Percentiles rank a stretch among this genome's conserved stretches.
These are phyloP conservation scores for Neopestalotiopsis clavispora DNA, from an alignment of 2,329 filamentous ascomycete species.

Conservation along the genomic window DNA sequence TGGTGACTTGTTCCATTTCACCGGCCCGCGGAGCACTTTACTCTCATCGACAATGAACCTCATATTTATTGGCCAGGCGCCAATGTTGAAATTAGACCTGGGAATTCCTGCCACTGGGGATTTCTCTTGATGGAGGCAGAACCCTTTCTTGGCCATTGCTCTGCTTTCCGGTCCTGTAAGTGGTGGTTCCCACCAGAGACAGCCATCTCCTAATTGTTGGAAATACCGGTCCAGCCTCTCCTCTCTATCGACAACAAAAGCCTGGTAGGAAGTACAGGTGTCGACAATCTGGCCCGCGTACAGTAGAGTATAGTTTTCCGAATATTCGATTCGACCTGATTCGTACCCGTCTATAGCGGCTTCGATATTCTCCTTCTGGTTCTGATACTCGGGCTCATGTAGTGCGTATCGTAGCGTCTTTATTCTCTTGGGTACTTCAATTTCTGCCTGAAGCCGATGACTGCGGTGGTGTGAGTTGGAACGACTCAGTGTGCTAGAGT, in stretches of 20 bases:
- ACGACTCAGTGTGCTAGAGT: background rate
- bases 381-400: conserved; percentile 35
- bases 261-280: conserved; percentile 40
- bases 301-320: conserved; percentile 44
- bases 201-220: conserved; percentile 42
- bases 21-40: conserved; percentile 18
- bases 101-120: background rate
- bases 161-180: conserved; percentile 31
- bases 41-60: conserved; percentile 22
- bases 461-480: conserved; percentile 18
- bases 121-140: conserved; percentile 29
- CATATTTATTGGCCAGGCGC: conserved; percentile 26
- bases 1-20: background rate
- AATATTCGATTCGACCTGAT: conserved; percentile 44
- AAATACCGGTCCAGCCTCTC: conserved; percentile 45
- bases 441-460: conserved; percentile 32
- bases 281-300: conserved; percentile 49
- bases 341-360: conserved; percentile 48
- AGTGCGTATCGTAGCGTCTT: conserved; percentile 37
- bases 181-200: conserved; percentile 53
- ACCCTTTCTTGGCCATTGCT: conserved; percentile 36
- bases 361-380: conserved; percentile 45
- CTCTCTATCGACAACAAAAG: conserved; percentile 43
- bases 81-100: conserved; percentile 26
- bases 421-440: conserved; percentile 38